A percentile compares a stretch with the other conserved stretches of the same genome.
phyloP scores from a whole-genome alignment of 2,329 filamentous ascomycete species.

The Colletotrichum endophyticum region DNA sequence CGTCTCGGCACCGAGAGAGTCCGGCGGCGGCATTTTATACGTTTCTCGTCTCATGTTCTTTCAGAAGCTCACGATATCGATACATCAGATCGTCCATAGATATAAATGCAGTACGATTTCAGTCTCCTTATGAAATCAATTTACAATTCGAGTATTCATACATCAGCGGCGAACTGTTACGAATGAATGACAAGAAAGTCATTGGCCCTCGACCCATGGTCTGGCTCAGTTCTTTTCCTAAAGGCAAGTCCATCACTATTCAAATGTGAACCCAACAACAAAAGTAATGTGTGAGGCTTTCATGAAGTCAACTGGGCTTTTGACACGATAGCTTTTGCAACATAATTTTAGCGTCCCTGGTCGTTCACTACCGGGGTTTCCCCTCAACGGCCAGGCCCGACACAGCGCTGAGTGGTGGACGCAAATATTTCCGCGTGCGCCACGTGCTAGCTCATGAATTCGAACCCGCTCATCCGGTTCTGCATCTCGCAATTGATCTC shows the following conservation, averaged over 20 bases:
- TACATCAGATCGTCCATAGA: not conserved
- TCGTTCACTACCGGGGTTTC: not conserved
- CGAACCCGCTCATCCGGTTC: not conserved
- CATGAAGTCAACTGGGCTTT: not conserved
- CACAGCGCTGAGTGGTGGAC: not conserved
- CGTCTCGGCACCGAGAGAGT: not conserved
- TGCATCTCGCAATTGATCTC: not conserved
- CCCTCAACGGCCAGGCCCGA: not conserved
- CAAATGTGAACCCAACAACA: not conserved
- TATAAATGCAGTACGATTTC: fast-evolving
- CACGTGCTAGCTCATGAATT: not conserved
- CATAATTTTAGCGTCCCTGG: not conserved
- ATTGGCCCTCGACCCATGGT: too few species aligned
- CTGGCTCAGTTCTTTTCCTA: too few species aligned
- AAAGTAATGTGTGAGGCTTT: too few species aligned
- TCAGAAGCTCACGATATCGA: fast-evolving
- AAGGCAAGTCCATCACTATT: not conserved
- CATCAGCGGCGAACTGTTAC: too few species aligned
- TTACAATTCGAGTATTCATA: fast-evolving
- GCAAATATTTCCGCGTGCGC: not conserved
- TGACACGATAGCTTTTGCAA: not conserved
- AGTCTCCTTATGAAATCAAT: not conserved
- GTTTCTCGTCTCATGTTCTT: not conserved
- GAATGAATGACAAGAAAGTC: too few species aligned
- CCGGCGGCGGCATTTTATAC: not conserved